phyloP scores from a whole-genome alignment of 75 land plant species.

The Gnetum montanum region DNA sequence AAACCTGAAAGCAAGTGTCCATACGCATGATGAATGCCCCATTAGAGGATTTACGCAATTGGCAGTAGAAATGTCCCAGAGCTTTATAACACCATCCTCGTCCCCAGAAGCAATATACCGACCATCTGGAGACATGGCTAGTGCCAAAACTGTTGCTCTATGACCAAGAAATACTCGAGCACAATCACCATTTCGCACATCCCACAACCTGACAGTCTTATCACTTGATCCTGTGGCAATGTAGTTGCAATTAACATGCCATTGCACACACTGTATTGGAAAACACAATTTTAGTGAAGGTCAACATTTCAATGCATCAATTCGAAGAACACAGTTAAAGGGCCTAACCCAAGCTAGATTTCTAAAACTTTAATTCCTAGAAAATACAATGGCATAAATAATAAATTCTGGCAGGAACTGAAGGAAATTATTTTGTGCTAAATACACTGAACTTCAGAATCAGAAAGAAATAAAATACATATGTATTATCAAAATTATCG shows the following conservation, averaged over 20 bases:
- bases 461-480: no score
- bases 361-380: no score
- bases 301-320: no score
- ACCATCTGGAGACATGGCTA: slow-evolving; percentile 99
- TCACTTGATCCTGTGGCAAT: slow-evolving; percentile 99
- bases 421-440: no score
- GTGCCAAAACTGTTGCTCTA: slow-evolving; percentile 74
- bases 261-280: slow-evolving; percentile 74
- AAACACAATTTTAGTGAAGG: neutral
- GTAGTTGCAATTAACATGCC: slow-evolving; percentile 99
- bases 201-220: slow-evolving; percentile 96
- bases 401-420: no score
- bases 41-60: slow-evolving; percentile 80
- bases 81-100: slow-evolving; percentile 89
- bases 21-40: slow-evolving; percentile 87
- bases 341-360: no score
- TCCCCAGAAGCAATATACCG: slow-evolving; percentile 98
- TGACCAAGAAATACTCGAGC: slow-evolving; percentile 94
- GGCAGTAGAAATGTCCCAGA: slow-evolving; percentile 92
- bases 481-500: no score
- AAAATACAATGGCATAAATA: no score
- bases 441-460: no score
- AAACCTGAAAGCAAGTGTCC: slow-evolving; percentile 95
- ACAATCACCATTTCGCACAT: slow-evolving; percentile 93
- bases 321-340: no score